These are phyloP conservation scores for Harringtonia lauricola DNA, from an alignment of 2,329 filamentous ascomycete genomes.

Conservation along the genomic window DNA sequence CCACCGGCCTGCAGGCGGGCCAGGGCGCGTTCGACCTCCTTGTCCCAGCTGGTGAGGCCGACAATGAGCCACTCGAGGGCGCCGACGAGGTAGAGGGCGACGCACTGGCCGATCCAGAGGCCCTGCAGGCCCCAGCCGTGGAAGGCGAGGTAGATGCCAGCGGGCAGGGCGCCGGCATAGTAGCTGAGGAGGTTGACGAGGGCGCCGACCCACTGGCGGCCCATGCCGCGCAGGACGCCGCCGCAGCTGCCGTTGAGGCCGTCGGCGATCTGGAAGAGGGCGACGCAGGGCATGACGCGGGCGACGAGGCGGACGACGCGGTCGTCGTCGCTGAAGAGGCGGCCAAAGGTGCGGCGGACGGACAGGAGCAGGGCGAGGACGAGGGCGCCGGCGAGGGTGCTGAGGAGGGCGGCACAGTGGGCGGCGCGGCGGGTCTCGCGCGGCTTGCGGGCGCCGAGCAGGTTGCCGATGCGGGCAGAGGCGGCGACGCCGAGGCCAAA, in stretches of 20 bases:
- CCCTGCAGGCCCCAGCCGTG: slow-evolving; percentile 74
- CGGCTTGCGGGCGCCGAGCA: slow-evolving; percentile 59
- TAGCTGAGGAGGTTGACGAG: slow-evolving; percentile 74
- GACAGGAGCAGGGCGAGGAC: slow-evolving; percentile 61
- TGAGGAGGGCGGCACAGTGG: slow-evolving; percentile 64
- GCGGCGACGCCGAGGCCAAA: slow-evolving; percentile 80
- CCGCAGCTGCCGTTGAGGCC: slow-evolving; percentile 79
- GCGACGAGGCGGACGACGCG: slow-evolving; percentile 62
- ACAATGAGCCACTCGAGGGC: slow-evolving; percentile 71
- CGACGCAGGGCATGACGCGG: slow-evolving; percentile 73
- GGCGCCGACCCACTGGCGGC: slow-evolving; percentile 74
- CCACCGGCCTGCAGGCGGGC: slow-evolving; percentile 50
- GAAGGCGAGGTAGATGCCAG: slow-evolving; percentile 78
- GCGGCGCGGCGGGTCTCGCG: slow-evolving; percentile 59
- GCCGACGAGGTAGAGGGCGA: slow-evolving; percentile 72
- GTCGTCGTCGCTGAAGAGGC: slow-evolving; percentile 71
- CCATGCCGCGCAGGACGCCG: slow-evolving; percentile 72
- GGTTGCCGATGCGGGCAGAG: slow-evolving; percentile 66
- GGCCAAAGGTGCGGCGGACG: slow-evolving; percentile 61
- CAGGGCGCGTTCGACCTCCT: slow-evolving; percentile 61
- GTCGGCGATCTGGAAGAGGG: slow-evolving; percentile 83
- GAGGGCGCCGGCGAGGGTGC: slow-evolving; percentile 53
- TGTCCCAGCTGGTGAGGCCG: slow-evolving; percentile 64
- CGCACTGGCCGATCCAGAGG: slow-evolving; percentile 75
- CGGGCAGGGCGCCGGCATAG: slow-evolving; percentile 68